Base-by-base conservation (phyloP, 1,139 yeast genomes). In the Zygoascus meyerae region DNA sequence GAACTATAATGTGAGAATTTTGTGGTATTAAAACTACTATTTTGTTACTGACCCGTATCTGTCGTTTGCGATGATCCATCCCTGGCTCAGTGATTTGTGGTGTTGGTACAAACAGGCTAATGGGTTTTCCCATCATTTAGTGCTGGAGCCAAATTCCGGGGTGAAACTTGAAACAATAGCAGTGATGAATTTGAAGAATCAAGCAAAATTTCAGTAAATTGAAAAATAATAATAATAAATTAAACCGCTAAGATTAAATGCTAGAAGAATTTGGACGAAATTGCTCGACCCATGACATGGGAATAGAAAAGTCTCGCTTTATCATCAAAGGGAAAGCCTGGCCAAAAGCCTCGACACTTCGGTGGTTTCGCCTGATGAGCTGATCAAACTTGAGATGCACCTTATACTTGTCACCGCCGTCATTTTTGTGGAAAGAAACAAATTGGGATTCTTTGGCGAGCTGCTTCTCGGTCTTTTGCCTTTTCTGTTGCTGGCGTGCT, bases 251-350 rank as follows among this genome's bases (percentile, higher is more conserved):
- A 21, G 26, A 7, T 7, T 21, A 21, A 7, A 21, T 21, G 26
- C 26, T 21, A 21, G 26, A 7, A 7, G 26, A 21, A 15, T 34
- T 6, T 2, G 37, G 21, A 15, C n/a, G 15, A n/a, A 14, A 16
- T 9, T 28, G 3, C 14, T 28, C 36, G 5, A 40, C 55, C 95
- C 95, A 86, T 62, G 84, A 94, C 50, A 83, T 87, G 0, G 95
- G 95, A 56, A 85, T 83, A 0, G 87, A 86, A 60, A 73, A 85
- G 42, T 78, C 76, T 7, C 83, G 75, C 59, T 82, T 83, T 54
- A 77, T 69, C 31, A 85, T 87, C 55, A 37, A 44, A 2, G 62
- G 62, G 5, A 58, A 35, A 8, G 48, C 48, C 17, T 46, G 49
- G 14, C 62, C 61, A 50, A 59, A 59, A 8, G 61, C 60, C 39